These are phyloP conservation scores for Oryza meyeriana DNA, from an alignment of 176 grass and related monocot species.

Conservation along the genomic window DNA sequence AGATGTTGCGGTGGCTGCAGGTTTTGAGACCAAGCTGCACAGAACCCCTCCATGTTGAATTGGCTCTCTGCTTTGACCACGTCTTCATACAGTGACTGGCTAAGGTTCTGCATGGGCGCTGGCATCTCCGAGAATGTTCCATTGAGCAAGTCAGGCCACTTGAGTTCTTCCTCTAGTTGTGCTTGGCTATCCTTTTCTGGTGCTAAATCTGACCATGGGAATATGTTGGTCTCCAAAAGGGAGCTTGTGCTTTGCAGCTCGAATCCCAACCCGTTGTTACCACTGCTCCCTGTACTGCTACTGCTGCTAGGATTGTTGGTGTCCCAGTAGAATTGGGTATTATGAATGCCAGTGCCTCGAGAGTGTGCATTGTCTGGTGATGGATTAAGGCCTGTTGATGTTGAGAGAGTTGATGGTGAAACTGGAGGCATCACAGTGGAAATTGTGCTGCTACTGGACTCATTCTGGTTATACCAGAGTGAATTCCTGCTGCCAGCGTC, in stretches of 20 bases:
- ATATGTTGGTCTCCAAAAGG: constrained; percentile 37
- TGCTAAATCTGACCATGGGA: constrained; percentile 46
- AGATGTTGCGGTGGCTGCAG: constrained; percentile 35
- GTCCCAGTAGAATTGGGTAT: constrained; percentile 40
- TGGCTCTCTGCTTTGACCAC: constrained; percentile 40
- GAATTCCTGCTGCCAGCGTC: constrained; percentile 19
- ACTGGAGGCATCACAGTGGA: constrained; percentile 40
- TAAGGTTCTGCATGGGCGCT: constrained; percentile 27
- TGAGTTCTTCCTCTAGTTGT: constrained; percentile 56
- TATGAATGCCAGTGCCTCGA: constrained; percentile 32
- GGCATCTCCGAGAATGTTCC: constrained; percentile 35
- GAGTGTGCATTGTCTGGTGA: constrained; percentile 31
- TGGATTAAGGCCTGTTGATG: constrained; percentile 33
- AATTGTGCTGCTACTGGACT: constrained; percentile 38
- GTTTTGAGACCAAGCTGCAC: constrained; percentile 37
- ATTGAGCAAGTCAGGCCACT: constrained; percentile 59
- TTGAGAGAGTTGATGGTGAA: constrained; percentile 48
- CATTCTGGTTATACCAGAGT: constrained; percentile 46
- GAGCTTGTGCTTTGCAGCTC: constrained; percentile 43
- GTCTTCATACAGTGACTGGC: constrained; percentile 48
- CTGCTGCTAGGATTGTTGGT: constrained; percentile 30
- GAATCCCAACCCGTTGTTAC: constrained; percentile 30
- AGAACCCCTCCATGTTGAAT: constrained; percentile 41
- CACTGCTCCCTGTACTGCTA: constrained; percentile 35
- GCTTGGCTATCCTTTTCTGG: constrained; percentile 29